Percentiles rank a stretch among this genome's conserved stretches.
Conservation (phyloP, 345 rosid genomes). For the Fremontodendron californicum region DNA sequence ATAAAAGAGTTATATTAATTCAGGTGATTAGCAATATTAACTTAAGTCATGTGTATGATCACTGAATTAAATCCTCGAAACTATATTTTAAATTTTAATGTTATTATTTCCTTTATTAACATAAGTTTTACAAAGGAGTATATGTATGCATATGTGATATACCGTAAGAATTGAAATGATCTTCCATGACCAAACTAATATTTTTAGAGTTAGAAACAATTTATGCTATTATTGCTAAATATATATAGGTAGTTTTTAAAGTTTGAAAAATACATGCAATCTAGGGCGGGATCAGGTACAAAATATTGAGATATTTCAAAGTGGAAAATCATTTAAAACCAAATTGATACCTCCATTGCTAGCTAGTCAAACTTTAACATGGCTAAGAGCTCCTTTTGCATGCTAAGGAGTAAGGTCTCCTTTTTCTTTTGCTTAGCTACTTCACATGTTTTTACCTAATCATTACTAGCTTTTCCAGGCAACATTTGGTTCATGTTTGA, state of each 20-base stretch:
- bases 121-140: too few species aligned
- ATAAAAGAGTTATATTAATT: too few species aligned
- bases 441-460: constrained; percentile 33
- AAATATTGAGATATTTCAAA: background rate
- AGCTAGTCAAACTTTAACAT: constrained; percentile 5
- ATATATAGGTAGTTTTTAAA: background rate
- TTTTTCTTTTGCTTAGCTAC: background rate
- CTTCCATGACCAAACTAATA: too few species aligned
- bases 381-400: background rate
- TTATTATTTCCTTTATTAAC: too few species aligned
- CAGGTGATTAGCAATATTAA: too few species aligned
- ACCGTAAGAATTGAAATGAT: too few species aligned
- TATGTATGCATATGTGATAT: too few species aligned
- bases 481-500: constrained; percentile 2
- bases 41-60: too few species aligned
- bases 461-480: constrained; percentile 20
- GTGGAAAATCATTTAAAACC: background rate
- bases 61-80: too few species aligned
- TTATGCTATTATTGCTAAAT: too few species aligned
- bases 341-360: background rate
- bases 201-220: background rate
- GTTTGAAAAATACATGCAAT: background rate
- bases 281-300: background rate
- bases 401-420: background rate
- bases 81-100: too few species aligned